Evolutionary conservation across 2,329 filamentous ascomycete species (phyloP).

Genomic region (Aschersonia sp.): DNA sequence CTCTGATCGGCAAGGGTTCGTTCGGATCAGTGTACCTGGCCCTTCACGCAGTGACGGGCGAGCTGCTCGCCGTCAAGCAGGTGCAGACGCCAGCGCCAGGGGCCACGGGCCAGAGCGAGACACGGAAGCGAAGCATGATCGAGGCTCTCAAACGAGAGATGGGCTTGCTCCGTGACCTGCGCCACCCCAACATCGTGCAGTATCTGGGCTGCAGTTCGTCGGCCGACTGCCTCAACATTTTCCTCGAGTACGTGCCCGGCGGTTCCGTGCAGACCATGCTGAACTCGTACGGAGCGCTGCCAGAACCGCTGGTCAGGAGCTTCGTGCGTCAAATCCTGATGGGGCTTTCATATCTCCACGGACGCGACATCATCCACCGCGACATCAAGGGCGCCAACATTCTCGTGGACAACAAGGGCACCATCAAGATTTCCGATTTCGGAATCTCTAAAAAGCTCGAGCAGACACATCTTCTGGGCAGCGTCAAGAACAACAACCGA

Average conservation of each 20-base stretch:
- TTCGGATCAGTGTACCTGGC: slow-evolving; percentile 95
- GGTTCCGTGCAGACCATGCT: slow-evolving; percentile 98
- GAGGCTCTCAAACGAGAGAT: slow-evolving; percentile 96
- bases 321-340: slow-evolving; percentile 93
- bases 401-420: slow-evolving; percentile 95
- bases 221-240: slow-evolving; percentile 91
- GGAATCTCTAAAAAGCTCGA: slow-evolving; percentile 97
- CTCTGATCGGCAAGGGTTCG: slow-evolving; percentile 89
- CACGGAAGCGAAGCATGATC: slow-evolving; percentile 95
- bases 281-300: slow-evolving; percentile 91
- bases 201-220: slow-evolving; percentile 93
- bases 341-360: slow-evolving; percentile 86
- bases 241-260: slow-evolving; percentile 96
- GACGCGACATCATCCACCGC: slow-evolving; percentile 89
- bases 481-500: slow-evolving; percentile 47
- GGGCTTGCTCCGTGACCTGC: slow-evolving; percentile 79
- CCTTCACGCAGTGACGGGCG: slow-evolving; percentile 87
- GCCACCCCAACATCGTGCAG: slow-evolving; percentile 95
- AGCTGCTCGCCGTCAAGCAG: slow-evolving; percentile 96
- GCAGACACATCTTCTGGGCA: slow-evolving; percentile 68
- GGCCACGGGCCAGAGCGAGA: slow-evolving; percentile 67
- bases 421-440: slow-evolving; percentile 98
- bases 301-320: slow-evolving; percentile 85
- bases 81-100: slow-evolving; percentile 77
- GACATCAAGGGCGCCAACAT: slow-evolving; percentile 99